Base-by-base conservation (phyloP, 176 grass and related monocot species). In the Alopecurus myosuroides region DNA sequence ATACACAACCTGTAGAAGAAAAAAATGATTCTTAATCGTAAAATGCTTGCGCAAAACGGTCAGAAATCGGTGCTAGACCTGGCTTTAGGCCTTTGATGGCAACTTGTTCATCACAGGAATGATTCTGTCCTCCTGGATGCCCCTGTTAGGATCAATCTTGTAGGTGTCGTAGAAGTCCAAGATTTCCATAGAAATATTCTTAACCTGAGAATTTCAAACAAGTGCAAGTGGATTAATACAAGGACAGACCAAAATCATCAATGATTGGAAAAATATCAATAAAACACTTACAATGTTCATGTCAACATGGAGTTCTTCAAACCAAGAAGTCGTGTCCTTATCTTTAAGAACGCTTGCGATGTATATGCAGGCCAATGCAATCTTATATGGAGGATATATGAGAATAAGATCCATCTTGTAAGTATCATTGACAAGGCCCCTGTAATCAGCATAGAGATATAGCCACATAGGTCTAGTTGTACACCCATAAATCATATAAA, bases 341-440 rank as follows among this genome's bases (percentile, higher is more conserved):
- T 96, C 93, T 85, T 94, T 94, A 45, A 99, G 80, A 79, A 92
- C 82, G 33, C 80, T 91, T 70, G 93, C 93, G 37, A 99, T 99
- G 81, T 96, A 99, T 81, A 99, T 96, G 81, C 89, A 99, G 25
- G 93, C 93, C 61, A 96, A 85, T 64, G 97, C 93, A 90, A 92
- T 98, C 93, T 94, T 98, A 84, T 92, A 93, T 15, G 97, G 93
- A 60, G 97, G 91, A 71, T 99, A 84, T 82, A 95, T 89, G 46
- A 95, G 89, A 85, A 98, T 95, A 75, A 99, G 91, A 79, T 99
- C 93, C 93, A 94, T 99, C 86, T 99, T 99, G 80, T 96, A 98
- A 66, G 93, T 95, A 84, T 96, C 97, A 86, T 96, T 96, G 62
- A 99, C 93, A 48, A 99, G 84, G 75, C 97, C 91, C 97, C 93